Conservation (phyloP, 129 eudicot genomes). For the Rutidosis leptorrhynchoides region DNA sequence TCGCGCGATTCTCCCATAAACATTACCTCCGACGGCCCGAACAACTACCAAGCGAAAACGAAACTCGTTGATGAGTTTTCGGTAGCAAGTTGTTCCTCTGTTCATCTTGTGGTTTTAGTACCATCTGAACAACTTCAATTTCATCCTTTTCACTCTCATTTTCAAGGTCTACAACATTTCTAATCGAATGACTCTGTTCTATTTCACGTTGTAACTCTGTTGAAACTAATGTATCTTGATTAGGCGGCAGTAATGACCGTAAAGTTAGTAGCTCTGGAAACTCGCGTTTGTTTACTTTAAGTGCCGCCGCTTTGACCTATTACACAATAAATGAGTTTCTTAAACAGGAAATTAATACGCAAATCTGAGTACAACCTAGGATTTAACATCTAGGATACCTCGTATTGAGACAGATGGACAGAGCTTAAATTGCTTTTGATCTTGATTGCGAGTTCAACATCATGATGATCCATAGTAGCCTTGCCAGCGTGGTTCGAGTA, state of each 20-base stretch:
- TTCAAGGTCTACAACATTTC: conserved; percentile 11
- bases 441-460: conserved; percentile 66
- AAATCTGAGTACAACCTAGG: background rate
- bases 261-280: conserved; percentile 9
- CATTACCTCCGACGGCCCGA: background rate
- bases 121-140: background rate
- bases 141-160: conserved; percentile 14
- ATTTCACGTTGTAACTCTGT: conserved; percentile 4
- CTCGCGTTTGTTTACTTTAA: background rate
- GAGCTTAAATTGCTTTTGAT: conserved; percentile 38
- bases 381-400: conserved; percentile 14
- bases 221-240: conserved; percentile 8
- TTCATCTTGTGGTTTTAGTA: background rate
- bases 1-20: background rate
- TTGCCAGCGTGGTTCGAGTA: conserved; percentile 74
- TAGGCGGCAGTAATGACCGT: conserved; percentile 18
- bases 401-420: conserved; percentile 14
- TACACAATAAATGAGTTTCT: background rate
- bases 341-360: background rate
- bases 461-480: conserved; percentile 56
- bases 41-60: background rate
- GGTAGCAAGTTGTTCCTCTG: background rate
- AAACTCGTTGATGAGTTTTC: background rate
- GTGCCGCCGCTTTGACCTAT: conserved; percentile 18
- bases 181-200: background rate